Evolutionary conservation across 768 basidiomycete species (phyloP), one percentile per base, ranked within the genome.

Genomic region (Trametes cubensis): DNA sequence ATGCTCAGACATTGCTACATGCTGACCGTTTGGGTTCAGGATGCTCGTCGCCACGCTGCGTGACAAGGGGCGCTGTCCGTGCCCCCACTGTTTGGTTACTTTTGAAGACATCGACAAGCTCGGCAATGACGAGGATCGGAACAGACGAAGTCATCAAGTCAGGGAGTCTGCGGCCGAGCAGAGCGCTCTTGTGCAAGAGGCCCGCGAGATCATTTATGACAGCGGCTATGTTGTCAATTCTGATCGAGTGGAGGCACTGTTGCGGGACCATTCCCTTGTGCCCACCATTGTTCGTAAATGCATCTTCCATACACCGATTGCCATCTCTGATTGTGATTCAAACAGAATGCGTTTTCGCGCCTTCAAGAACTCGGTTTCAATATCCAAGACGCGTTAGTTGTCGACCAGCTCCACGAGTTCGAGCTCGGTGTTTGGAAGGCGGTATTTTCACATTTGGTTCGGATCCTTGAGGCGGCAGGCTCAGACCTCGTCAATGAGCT

Each of bases 401-500:
- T 66, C 3, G 75, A 76, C 53, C 51, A 72, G n/a, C 30, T 76
- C 50, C 75, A 76, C 38, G 72, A 75, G 39, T 63, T 69, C 20
- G 73, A 76, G 40, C 62, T 75, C 2, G 75, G 75, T 0, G 68
- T 69, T 6, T 74, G 72, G 71, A 76, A 75, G 58, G 58, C 48
- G 2, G 11, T 70, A 1, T 69, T 75, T 39, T 61, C 56, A 3
- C 75, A 76, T 41, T 58, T 75, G 0, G 55, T 76, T 6, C 65
- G 69, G 0, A 66, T 75, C 14, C 61, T 75, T 0, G 42, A 66
- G 11, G 47, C 65, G 0, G 11, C 51, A 2, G 50, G 51, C 13
- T 18, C 30, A 0, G 50, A 49, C 21, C 28, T 7, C 6, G 46
- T 63, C 3, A 47, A 52, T 5, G 47, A 62, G 42, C 50, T 70